Percentiles rank a stretch among this genome's conserved stretches.
phyloP scores from a whole-genome alignment of 2,329 filamentous ascomycete genomes.

The Alternaria dauci region DNA sequence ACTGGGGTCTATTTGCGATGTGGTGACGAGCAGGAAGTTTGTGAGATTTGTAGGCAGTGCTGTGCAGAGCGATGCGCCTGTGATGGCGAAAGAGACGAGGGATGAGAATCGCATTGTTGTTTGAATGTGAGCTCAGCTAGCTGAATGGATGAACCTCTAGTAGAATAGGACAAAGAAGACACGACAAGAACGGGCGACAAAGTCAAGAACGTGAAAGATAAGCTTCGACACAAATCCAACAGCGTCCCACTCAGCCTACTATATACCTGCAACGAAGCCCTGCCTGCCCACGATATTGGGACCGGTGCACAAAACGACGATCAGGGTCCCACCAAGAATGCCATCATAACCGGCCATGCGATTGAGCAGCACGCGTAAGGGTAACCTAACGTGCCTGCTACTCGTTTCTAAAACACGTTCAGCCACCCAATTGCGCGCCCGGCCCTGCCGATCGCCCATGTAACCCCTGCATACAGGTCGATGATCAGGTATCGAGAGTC shows the following conservation, averaged over 20 bases:
- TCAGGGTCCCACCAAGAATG: not conserved
- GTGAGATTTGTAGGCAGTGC: slow-evolving; percentile 27
- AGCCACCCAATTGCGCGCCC: slow-evolving; percentile 20
- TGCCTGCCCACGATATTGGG: not conserved
- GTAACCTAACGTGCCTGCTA: not conserved
- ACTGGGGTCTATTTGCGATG: slow-evolving; percentile 35
- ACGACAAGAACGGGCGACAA: not conserved
- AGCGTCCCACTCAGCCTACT: not conserved
- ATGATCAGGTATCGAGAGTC: not conserved
- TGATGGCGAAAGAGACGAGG: slow-evolving; percentile 10
- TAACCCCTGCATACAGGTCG: slow-evolving; percentile 12
- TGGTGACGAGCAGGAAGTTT: slow-evolving; percentile 54
- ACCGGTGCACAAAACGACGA: not conserved
- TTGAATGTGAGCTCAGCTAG: not conserved
- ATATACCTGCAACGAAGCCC: not conserved
- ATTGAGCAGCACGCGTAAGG: not conserved
- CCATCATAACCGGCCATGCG: not conserved
- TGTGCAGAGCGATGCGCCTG: slow-evolving; percentile 10
- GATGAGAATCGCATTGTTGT: slow-evolving; percentile 26
- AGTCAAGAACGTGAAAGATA: not conserved
- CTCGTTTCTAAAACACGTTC: not conserved
- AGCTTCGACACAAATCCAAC: not conserved
- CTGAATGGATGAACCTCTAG: not conserved
- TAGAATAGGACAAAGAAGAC: not conserved
- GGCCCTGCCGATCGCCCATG: slow-evolving; percentile 21